Conservation (phyloP, 2,329 filamentous ascomycete genomes). For the Colletotrichum echinochloae region DNA sequence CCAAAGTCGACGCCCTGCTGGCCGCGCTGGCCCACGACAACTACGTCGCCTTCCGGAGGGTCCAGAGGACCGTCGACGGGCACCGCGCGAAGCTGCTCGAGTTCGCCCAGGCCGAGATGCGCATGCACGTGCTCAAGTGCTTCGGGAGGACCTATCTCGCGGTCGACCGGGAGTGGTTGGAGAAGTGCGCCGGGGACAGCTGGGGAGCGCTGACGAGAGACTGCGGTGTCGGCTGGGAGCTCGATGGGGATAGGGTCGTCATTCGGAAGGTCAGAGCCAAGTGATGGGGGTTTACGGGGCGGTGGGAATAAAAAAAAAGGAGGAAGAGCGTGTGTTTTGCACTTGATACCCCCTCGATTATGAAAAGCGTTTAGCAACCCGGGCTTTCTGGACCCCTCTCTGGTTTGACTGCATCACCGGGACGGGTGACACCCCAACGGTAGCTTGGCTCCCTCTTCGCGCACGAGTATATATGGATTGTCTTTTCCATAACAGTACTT, state of each 20-base stretch:
- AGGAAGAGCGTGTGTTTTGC: not conserved
- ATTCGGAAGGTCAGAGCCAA: conserved; percentile 69
- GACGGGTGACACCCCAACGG: not conserved
- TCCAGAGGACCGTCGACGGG: conserved; percentile 80
- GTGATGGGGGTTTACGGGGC: too few relatives aligned
- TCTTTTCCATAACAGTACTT: too few relatives aligned
- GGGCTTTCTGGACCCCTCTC: not conserved
- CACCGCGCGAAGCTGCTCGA: conserved; percentile 84
- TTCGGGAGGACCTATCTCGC: conserved; percentile 84
- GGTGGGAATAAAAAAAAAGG: not conserved
- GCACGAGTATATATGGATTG: not conserved
- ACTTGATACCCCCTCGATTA: conserved; percentile 34
- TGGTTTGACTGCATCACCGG: not conserved
- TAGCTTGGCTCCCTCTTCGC: not conserved
- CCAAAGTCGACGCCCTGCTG: conserved; percentile 77
- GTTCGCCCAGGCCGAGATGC: conserved; percentile 80
- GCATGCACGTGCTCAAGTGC: conserved; percentile 85
- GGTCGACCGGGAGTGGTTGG: conserved; percentile 76
- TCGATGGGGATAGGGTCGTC: conserved; percentile 78
- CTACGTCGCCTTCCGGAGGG: conserved; percentile 81
- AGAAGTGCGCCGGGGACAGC: conserved; percentile 73
- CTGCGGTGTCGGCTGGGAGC: conserved; percentile 87
- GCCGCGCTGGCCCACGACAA: conserved; percentile 82
- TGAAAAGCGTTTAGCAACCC: conserved; percentile 2
- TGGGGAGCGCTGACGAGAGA: conserved; percentile 78